These are phyloP conservation scores for Hortiboletus flavorubellus DNA, from an alignment of 768 basidiomycete genomes.

Conservation along the genomic window DNA sequence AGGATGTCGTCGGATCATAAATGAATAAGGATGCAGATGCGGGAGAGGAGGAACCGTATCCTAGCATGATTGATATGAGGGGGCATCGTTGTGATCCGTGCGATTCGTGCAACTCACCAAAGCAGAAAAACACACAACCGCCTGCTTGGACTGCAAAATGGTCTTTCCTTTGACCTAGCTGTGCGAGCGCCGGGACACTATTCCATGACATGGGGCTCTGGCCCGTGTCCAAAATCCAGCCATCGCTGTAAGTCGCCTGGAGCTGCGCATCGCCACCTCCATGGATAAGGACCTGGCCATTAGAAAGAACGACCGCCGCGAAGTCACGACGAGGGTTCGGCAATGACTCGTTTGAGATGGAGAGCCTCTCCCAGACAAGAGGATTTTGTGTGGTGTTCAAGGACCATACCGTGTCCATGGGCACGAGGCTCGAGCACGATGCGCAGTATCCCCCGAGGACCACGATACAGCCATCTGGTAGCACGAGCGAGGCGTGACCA, in stretches of 20 bases:
- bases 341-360: conserved; percentile 38
- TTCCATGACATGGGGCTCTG: conserved; percentile 61
- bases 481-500: conserved; percentile 70
- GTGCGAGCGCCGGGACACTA: conserved; percentile 44
- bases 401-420: conserved; percentile 59
- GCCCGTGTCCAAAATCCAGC: conserved; percentile 64
- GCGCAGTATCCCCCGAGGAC: conserved; percentile 71
- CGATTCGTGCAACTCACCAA: conserved; percentile 50
- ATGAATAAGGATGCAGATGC: conserved; percentile 54
- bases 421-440: conserved; percentile 44
- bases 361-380: conserved; percentile 48
- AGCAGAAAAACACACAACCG: conserved; percentile 67
- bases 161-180: conserved; percentile 64
- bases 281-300: conserved; percentile 64
- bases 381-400: conserved; percentile 53
- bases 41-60: conserved; percentile 31
- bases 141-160: conserved; percentile 68
- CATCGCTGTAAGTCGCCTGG: conserved; percentile 57
- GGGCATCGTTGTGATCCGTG: background rate
- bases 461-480: conserved; percentile 65
- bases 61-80: conserved; percentile 23
- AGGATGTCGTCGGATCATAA: conserved; percentile 40
- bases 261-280: conserved; percentile 67
- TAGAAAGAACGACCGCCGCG: conserved; percentile 47
- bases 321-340: conserved; percentile 65